phyloP scores from a whole-genome alignment of 2,329 filamentous ascomycete genomes.

The Cladosporium sphaerospermum region DNA sequence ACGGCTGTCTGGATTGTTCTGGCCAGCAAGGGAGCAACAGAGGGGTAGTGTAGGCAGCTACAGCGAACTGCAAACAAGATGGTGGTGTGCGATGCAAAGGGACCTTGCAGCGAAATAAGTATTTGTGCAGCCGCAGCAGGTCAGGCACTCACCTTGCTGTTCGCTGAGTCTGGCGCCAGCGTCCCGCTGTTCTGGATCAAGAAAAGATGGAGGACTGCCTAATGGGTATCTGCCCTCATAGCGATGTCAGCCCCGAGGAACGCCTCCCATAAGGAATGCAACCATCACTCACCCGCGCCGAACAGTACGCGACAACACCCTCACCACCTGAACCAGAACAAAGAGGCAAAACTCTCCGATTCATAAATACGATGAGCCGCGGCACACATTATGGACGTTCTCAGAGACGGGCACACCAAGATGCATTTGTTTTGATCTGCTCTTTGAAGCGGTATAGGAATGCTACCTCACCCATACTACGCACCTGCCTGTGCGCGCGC shows the following conservation, averaged over 20 bases:
- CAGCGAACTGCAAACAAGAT: slow-evolving; percentile 15
- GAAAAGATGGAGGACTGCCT: slow-evolving; percentile 16
- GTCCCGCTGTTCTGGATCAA: slow-evolving; percentile 20
- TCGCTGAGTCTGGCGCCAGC: slow-evolving; percentile 14
- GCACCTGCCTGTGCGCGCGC: slow-evolving; percentile 14
- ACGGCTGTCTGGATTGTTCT: slow-evolving; percentile 24
- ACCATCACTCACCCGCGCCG: slow-evolving; percentile 12
- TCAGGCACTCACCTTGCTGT: slow-evolving; percentile 17
- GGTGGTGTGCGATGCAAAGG: slow-evolving; percentile 17
- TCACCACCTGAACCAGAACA: background rate
- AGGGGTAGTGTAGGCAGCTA: slow-evolving; percentile 8
- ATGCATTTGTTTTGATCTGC: slow-evolving; percentile 15
- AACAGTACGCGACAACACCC: slow-evolving; percentile 9
- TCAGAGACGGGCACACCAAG: background rate
- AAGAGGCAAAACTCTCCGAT: background rate
- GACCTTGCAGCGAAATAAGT: slow-evolving; percentile 23
- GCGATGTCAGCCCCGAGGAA: slow-evolving; percentile 16
- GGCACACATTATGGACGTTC: background rate
- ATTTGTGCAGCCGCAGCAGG: slow-evolving; percentile 21
- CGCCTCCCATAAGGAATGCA: slow-evolving; percentile 28
- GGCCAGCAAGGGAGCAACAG: slow-evolving; percentile 20
- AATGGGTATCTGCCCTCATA: slow-evolving; percentile 6
- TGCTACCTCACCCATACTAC: slow-evolving; percentile 16
- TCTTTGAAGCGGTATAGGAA: slow-evolving; percentile 22
- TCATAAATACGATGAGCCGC: background rate